Evolutionary conservation across 805 yeast genomes (phyloP), one percentile per base, ranked within the genome.

Genomic region (Kuraishia borneana): DNA sequence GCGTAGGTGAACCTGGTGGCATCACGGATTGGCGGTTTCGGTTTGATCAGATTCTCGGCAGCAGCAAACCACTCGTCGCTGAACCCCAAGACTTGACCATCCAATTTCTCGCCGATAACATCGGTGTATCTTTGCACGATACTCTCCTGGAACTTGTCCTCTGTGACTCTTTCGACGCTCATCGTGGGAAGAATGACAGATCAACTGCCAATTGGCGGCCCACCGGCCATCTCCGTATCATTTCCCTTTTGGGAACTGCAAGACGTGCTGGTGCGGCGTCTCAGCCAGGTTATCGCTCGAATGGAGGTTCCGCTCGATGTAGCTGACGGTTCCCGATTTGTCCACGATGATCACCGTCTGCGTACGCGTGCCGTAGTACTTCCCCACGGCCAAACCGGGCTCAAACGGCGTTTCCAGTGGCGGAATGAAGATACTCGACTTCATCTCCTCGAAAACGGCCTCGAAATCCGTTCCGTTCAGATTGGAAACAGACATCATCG

Each of bases 1-100:
- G 88, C 72, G 39, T 71, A 81, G 2, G 78, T 73, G 55, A 85
- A 88, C 46, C 71, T 68, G 20, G 87, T 80, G 8, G 82, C 79
- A 46, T 85, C 94, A 49, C 94, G 65, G 37, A 84, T 70, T 2
- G 96, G 95, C 3, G 78, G 69, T 31, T 67, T 68, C 26, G 95
- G 88, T 50, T 83, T 77, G 53, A 87, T 76, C 47, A 89, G 67
- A 58, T 89, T 89, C 21, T 68, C 73, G 5, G 97, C 97, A 29
- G 75, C 89, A 1, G 96, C 97, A 60, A 89, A 89, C 92, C 94
- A 89, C 59, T 89, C 94, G 53, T 89, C 95, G 27, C 92, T 78
- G 47, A 69, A 73, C 12, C 68, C 56, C 17, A 83, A 49, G 5
- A 85, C 73, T 39, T 68, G 53, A 3, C 95, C 95, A 4, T 95